Percentiles rank a stretch among this genome's conserved stretches.
Conservation (phyloP, 176 grass and related monocot genomes). For the Triticum dicoccoides region DNA sequence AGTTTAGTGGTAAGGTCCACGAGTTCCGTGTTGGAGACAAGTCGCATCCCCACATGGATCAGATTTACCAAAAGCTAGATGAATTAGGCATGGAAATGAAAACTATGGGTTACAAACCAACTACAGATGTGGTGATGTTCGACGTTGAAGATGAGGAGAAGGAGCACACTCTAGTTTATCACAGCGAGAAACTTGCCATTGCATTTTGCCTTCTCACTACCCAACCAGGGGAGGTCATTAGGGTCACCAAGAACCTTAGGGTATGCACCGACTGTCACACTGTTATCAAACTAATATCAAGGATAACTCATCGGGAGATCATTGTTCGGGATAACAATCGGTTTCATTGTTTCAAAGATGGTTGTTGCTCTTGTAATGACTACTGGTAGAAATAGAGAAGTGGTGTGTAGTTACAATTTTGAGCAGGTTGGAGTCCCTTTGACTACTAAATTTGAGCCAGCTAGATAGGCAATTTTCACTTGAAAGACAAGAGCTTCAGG, state of each 20-base stretch:
- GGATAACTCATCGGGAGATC: slow-evolving; percentile 47
- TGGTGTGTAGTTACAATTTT: background rate
- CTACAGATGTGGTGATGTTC: slow-evolving; percentile 67
- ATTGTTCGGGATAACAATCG: slow-evolving; percentile 61
- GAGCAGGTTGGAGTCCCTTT: background rate
- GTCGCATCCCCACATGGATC: slow-evolving; percentile 40
- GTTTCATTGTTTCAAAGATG: slow-evolving; percentile 71
- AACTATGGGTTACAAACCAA: slow-evolving; percentile 53
- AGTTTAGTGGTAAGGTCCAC: slow-evolving; percentile 45
- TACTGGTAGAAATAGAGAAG: slow-evolving; percentile 48
- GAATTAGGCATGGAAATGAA: slow-evolving; percentile 58
- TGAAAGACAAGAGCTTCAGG: no score
- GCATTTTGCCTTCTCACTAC: slow-evolving; percentile 51
- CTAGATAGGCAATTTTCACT: background rate
- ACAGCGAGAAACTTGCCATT: slow-evolving; percentile 69
- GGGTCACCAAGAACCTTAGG: slow-evolving; percentile 63
- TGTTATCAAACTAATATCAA: slow-evolving; percentile 58
- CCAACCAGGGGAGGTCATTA: slow-evolving; percentile 43
- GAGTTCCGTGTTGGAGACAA: slow-evolving; percentile 66
- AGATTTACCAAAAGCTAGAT: slow-evolving; percentile 53
- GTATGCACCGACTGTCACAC: slow-evolving; percentile 61
- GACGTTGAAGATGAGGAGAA: slow-evolving; percentile 70
- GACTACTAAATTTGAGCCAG: background rate
- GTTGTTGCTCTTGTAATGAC: slow-evolving; percentile 60
- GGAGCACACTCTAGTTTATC: slow-evolving; percentile 58